These are phyloP conservation scores for Phoma sp. DNA, from an alignment of 2,329 filamentous ascomycete species.

Conservation along the genomic window DNA sequence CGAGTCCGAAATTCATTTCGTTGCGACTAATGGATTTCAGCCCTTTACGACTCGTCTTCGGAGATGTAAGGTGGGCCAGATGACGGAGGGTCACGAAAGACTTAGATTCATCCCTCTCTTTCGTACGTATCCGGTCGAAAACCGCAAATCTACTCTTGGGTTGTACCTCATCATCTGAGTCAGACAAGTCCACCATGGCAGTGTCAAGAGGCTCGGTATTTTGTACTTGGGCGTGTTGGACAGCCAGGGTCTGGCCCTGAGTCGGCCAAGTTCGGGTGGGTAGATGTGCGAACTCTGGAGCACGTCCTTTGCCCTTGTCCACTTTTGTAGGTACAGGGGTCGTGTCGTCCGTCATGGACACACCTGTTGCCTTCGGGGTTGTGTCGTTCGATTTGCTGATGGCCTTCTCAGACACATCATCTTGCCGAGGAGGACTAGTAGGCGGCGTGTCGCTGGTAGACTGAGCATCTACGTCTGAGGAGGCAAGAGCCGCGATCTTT, in stretches of 20 bases:
- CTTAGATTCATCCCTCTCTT: constrained; percentile 66
- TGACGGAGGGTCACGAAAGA: constrained; percentile 73
- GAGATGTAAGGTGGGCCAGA: constrained; percentile 74
- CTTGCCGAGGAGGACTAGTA: constrained; percentile 49
- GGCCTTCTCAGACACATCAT: constrained; percentile 19
- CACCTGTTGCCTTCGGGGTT: constrained; percentile 5
- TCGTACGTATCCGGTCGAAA: constrained; percentile 72
- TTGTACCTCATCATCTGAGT: constrained; percentile 69
- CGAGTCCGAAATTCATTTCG: constrained; percentile 72
- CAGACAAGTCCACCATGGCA: constrained; percentile 49
- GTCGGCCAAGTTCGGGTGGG: constrained; percentile 34
- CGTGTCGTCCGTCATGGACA: constrained; percentile 5
- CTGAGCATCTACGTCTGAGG: constrained; percentile 66
- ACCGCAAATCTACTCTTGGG: constrained; percentile 53
- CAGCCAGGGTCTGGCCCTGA: constrained; percentile 18
- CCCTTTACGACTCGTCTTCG: constrained; percentile 52
- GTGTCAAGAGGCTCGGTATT: constrained; percentile 4
- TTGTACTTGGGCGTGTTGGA: constrained; percentile 23
- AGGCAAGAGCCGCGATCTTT: constrained; percentile 55
- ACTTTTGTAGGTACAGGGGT: constrained; percentile 33
- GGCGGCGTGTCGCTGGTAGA: constrained; percentile 50
- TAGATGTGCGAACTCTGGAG: constrained; percentile 47
- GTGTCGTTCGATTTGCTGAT: background rate
- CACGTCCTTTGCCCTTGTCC: constrained; percentile 69
- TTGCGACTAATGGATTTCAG: constrained; percentile 68